Base-by-base conservation (phyloP, 2,329 filamentous ascomycete genomes). In the Cladophialophora yegresii region DNA sequence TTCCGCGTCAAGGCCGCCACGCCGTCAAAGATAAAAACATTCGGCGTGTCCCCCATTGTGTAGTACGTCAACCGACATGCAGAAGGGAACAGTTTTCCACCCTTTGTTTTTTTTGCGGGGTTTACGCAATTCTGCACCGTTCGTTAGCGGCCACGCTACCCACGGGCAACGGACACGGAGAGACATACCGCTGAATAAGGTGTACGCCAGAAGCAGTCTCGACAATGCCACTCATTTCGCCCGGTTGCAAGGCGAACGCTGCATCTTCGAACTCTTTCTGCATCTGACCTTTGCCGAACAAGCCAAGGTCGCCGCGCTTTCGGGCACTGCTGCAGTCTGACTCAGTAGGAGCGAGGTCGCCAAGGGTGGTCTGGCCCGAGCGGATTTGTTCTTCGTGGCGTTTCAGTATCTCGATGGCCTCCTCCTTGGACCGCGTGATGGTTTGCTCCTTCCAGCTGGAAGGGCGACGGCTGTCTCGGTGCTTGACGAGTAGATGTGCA, bases 221-320 rank as follows among this genome's bases (percentile, higher is more conserved):
- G 12, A 98, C 89, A 43, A 97, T 83, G 54, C 85, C 83, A 78
- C 93, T 97, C 74, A 98, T 87, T 78, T 97, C 86, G 36, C 92
- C 93, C 1, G 89, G 88, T 77, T 93, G 85, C 61, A 99, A 83
- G n/a, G 85, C 88, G 79, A 99, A 99, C 1, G 95, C 90, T 4
- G 93, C 93, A 62, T 97, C 92, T 80, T 99, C 95, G 74, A 99
- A 99, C 79, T 97, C 93, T 81, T 93, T 93, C 77, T 99, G 95
- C 95, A 99, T 99, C 74, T 98, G 93, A 30, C 92, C 92, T 73
- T 85, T 88, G 62, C 92, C 93, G 77, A 99, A 99, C 78, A 93
- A 96, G 22, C 95, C 95, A 80, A 99, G 81, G 76, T 99, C 95
- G 63, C 95, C 95, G 70, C 88, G 87, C 84, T 98, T 99, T 72